These are phyloP conservation scores for Russula earlei DNA, from an alignment of 768 basidiomycete species.

Conservation along the genomic window DNA sequence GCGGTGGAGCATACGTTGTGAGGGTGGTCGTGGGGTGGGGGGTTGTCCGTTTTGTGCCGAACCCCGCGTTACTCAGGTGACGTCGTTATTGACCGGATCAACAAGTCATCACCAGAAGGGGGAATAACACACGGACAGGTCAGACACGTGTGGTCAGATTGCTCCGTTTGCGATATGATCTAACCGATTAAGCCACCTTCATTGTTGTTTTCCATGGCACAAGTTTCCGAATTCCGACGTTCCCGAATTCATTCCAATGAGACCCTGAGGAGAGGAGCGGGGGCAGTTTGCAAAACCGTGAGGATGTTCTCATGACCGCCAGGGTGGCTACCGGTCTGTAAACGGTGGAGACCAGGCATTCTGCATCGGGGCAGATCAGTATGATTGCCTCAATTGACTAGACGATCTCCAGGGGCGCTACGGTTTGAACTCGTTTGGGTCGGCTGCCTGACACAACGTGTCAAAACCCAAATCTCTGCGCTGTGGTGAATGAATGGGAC, in stretches of 20 bases:
- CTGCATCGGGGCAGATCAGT: no score
- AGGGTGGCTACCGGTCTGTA: conserved; percentile 40
- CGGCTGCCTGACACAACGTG: no score
- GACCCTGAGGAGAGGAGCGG: no score
- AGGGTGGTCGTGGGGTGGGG: neutral
- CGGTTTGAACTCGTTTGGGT: conserved; percentile 32
- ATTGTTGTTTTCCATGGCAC: conserved; percentile 17
- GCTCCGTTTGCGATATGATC: neutral
- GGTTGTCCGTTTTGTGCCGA: neutral
- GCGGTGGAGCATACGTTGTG: neutral
- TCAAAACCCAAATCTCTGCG: no score
- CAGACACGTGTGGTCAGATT: neutral
- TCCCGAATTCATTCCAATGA: no score
- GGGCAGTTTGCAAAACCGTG: no score
- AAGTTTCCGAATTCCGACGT: no score
- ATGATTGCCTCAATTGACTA: conserved; percentile 23
- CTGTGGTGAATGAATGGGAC: no score
- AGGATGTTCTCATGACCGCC: no score
- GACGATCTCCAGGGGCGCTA: conserved; percentile 37
- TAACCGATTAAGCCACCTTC: conserved; percentile 1
- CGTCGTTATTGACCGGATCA: conserved; percentile 11
- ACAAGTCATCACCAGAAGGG: neutral
- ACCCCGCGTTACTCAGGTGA: neutral
- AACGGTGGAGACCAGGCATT: conserved; percentile 34
- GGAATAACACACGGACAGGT: neutral